A percentile compares a stretch with the other conserved stretches of the same genome.
These are phyloP conservation scores for Arachis hypogaea DNA, from an alignment of 306 rosid species.

Conservation along the genomic window DNA sequence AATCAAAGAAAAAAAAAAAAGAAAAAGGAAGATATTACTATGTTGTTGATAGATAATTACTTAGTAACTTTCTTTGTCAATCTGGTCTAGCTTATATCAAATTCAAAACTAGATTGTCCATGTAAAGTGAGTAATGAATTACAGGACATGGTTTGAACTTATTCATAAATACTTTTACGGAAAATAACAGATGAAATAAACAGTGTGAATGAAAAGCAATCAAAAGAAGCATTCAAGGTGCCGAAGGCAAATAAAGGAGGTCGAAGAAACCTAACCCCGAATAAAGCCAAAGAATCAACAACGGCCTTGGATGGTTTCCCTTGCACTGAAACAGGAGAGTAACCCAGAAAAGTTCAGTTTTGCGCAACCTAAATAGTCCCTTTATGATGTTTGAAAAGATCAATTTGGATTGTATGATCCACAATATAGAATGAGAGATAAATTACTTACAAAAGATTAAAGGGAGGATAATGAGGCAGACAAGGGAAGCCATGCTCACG, in stretches of 20 bases:
- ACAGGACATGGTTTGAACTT: conserved; percentile 4
- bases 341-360: conserved; percentile 41
- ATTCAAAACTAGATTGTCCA: conserved; percentile 23
- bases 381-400: conserved; percentile 18
- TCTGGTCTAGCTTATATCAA: neutral
- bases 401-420: conserved; percentile 8
- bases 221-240: conserved; percentile 23
- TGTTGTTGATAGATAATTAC: conserved; percentile 16
- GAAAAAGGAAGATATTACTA: neutral
- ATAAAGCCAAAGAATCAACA: conserved; percentile 94
- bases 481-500: conserved; percentile 97
- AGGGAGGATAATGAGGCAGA: conserved; percentile 83
- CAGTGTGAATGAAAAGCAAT: conserved; percentile 20
- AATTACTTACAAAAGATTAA: conserved; percentile 74
- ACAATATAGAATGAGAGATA: neutral
- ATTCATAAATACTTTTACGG: conserved; percentile 7
- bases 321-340: conserved; percentile 68
- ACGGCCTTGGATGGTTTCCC: conserved; percentile 90
- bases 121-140: conserved; percentile 7
- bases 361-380: conserved; percentile 16
- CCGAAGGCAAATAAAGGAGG: conserved; percentile 34
- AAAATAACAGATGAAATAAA: neutral
- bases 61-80: neutral
- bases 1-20: conserved; percentile 19
- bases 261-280: conserved; percentile 84